Evolutionary conservation across 345 rosid genomes (phyloP), one percentile per base, ranked within the genome.

Genomic region (Salix koriyanagi): DNA sequence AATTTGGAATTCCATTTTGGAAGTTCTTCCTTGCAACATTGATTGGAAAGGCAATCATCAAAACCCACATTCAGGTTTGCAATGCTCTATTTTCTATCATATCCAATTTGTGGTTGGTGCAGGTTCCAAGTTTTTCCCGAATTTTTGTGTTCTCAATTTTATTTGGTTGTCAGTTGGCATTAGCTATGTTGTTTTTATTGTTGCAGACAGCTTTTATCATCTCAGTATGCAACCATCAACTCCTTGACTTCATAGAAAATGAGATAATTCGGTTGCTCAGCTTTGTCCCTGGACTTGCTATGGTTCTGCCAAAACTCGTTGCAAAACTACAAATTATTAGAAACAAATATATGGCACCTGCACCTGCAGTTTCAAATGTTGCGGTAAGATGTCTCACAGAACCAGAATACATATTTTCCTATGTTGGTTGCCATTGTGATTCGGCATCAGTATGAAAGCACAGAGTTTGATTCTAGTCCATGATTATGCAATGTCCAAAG

Each of bases 21-120:
- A 85, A 91, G 76, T 93, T 96, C 77, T 93, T 93, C 77, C 76
- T 93, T 14, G 88, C 97, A 44, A 96, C 99, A 44, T 77, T 96
- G 84, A 80, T 92, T 48, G 99, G 99, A 70, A 96, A 96, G 85
- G 99, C 99, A n/a, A 70, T 93, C 25, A 87, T 96, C 73, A 96
- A 96, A 83, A 91, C 99, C 80, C 98, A 96, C 86, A 92, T 96
- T 71, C 99, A 96, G 96, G 99, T 96, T 65, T 36, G 84, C 66
- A 8, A 65, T 68, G 14, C 32, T 44, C 36, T 11, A 62, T 62
- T 42, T 34, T 36, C 21, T 48, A 19, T 21, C n/a, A 52, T 52
- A 19, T 52, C 58, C 58, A 52, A 52, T 52, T 52, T 8, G 58
- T 52, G 23, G 23, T 52, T 19, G n/a, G 23, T 52, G 23, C 58